Base-by-base conservation (phyloP, 2,329 filamentous ascomycete species). In the Fusarium sp. region DNA sequence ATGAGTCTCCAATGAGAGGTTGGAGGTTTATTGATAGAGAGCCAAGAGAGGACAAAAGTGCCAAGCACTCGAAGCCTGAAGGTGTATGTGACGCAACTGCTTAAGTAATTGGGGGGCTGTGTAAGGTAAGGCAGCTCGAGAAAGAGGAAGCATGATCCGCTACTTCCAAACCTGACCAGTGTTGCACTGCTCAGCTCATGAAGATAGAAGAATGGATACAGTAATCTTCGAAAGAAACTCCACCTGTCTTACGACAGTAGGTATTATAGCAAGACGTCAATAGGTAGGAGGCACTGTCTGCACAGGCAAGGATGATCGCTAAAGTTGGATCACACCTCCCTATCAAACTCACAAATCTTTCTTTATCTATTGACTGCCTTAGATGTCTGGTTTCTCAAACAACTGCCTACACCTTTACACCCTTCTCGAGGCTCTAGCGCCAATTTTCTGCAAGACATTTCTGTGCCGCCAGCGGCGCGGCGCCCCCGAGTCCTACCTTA, bases 1-100 rank as follows among this genome's bases (percentile, higher is more conserved):
- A 58, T 14, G 56, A 58, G 23, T 55, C 63, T 45, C 63, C 67
- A 11, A 70, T 57, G 11, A 59, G 65, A 23, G 27, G 36, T 6
- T 33, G 27, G 17, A 37, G 11, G 17, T 35, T 46, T 63, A 17
- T 27, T 36, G 23, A 37, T 58, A 29, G 31, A 31, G 20, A 31
- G 15, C 14, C 21, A 27, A 37, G 11, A 43, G 29, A 46, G 9
- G 33, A 63, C 51, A 63, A 63, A 62, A 57, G 58, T 56, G 21
- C 49, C 58, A 63, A 54, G 31, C 7, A 21, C 21, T 18, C 11
- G 25, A 33, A 37, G 29, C 53, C 21, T 17, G 17, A 35, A 17
- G 18, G 33, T 42, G 20, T 10, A 47, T 36, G 48, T 42, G 31
- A 62, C 57, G 20, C 48, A 47, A 37, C 39, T 25, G 23, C 33